Evolutionary conservation across 306 rosid genomes (phyloP).

Genomic region (Geum urbanum): DNA sequence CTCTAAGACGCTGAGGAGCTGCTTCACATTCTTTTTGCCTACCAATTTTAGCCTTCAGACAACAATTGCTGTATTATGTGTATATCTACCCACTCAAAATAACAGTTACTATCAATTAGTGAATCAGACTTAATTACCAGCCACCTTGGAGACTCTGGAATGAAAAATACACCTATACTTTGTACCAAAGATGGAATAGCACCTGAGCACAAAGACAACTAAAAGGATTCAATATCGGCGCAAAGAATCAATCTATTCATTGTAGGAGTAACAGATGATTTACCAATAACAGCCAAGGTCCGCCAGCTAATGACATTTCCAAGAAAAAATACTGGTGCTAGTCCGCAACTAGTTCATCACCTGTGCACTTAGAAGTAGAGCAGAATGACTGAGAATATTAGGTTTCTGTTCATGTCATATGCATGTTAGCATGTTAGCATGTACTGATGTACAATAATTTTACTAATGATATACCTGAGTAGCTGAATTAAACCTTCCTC

Average conservation of each 20-base stretch:
- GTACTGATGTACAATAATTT: no score
- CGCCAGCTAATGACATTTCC: slow-evolving; percentile 40
- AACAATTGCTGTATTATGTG: neutral
- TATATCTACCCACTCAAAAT: neutral
- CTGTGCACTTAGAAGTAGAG: slow-evolving; percentile 5
- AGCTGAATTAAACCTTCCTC: slow-evolving; percentile 26
- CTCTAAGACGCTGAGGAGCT: slow-evolving; percentile 35
- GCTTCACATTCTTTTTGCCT: slow-evolving; percentile 18
- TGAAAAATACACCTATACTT: slow-evolving; percentile 8
- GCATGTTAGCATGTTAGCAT: no score
- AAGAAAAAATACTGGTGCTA: slow-evolving; percentile 15
- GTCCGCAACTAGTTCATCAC: slow-evolving; percentile 11
- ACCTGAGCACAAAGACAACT: slow-evolving; percentile 21
- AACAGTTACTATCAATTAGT: neutral
- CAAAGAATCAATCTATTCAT: slow-evolving; percentile 13
- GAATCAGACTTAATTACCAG: slow-evolving; percentile 20
- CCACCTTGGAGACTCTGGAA: slow-evolving; percentile 42
- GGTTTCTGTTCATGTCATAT: no score
- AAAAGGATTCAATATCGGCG: neutral
- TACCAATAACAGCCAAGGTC: slow-evolving; percentile 35
- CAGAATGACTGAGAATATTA: no score
- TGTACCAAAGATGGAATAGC: slow-evolving; percentile 25
- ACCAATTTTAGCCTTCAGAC: slow-evolving; percentile 35
- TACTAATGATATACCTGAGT: slow-evolving; percentile 8
- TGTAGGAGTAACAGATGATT: neutral